Evolutionary conservation across 2,329 filamentous ascomycete genomes (phyloP), one percentile per base, ranked within the genome.

Genomic region (Penicillium sp.): DNA sequence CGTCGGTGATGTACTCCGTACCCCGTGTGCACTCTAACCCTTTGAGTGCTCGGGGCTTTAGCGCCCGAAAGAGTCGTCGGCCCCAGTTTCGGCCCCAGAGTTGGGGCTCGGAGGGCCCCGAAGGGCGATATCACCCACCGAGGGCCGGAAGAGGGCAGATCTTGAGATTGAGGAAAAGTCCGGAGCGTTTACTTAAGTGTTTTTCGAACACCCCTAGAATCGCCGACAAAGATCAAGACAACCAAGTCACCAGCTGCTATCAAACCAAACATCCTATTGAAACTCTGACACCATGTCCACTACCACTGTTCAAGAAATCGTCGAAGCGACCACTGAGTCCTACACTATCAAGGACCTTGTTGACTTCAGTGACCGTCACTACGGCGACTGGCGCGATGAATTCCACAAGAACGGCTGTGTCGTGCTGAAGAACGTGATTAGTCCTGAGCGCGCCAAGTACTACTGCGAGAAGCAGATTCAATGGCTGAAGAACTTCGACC

Each of bases 401-500:
- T 55, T 60, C 58, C 45, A 50, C 51, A 50, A 55, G 3, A 50
- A 60, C 17, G 58, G 58, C 19, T 60, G 44, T 31, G 51, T 50
- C 7, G 58, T 60, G 5, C 17, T 60, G 13, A 81, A 80, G 64
- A 69, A 71, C 46, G 78, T 73, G 17, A 76, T 82, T 58, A 68
- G 69, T 17, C 66, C 66, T 1, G 78, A 81, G 62, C 68, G 72
- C 0, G 79, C 79, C 7, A 63, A 77, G 29, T 76, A 78, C 55
- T 82, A 82, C 64, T 70, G 69, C 59, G 66, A 78, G 21, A 79
- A 79, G 65, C 73, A 76, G 62, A 71, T 79, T 19, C 67, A 79
- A 56, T 83, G 80, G 79, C 69, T 82, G 8, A 72, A 79, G 55
- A 77, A 75, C 2, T 82, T 81, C 48, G 70, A 71, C 0, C 71